Percentiles rank a stretch among this genome's conserved stretches.
Conservation (phyloP, 2,329 filamentous ascomycete species). For the Talaromyces atroroseus region DNA sequence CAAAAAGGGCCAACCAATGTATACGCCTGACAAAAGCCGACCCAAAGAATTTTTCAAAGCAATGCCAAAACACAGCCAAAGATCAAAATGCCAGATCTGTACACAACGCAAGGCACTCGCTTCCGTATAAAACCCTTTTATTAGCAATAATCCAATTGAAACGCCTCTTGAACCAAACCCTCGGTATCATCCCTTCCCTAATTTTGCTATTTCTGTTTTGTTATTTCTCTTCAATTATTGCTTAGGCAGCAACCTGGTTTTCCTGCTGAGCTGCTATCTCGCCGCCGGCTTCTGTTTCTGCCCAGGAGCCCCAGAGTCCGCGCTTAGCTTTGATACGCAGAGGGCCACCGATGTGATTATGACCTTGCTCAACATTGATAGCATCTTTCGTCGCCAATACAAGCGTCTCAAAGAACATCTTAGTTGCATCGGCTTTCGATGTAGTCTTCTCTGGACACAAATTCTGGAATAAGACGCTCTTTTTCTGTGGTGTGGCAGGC, state of each 20-base stretch:
- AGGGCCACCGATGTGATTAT: conserved; percentile 65
- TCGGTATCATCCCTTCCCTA: background rate
- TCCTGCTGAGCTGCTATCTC: conserved; percentile 39
- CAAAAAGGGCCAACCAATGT: conserved; percentile 1
- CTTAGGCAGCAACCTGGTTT: conserved; percentile 15
- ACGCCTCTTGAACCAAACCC: conserved; percentile 8
- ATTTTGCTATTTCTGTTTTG: background rate
- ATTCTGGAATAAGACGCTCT: conserved; percentile 83
- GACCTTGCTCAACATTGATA: conserved; percentile 86
- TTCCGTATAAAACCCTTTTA: conserved; percentile 17
- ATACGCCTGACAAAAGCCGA: conserved; percentile 10
- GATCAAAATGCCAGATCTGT: conserved; percentile 10
- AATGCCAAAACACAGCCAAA: conserved; percentile 8
- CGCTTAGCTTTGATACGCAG: conserved; percentile 85
- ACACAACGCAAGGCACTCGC: conserved; percentile 11
- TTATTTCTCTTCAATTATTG: background rate
- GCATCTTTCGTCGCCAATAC: conserved; percentile 97
- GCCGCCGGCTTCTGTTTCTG: conserved; percentile 59
- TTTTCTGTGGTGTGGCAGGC: conserved; percentile 65
- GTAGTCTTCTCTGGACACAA: conserved; percentile 77
- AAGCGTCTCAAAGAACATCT: conserved; percentile 98
- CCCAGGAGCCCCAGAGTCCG: conserved; percentile 96
- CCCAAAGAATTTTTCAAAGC: conserved; percentile 11
- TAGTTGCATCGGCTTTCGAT: conserved; percentile 84
- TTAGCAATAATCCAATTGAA: conserved; percentile 20